Conservation (phyloP, 2,329 filamentous ascomycete species). For the Calonectria pseudoreteaudii region DNA sequence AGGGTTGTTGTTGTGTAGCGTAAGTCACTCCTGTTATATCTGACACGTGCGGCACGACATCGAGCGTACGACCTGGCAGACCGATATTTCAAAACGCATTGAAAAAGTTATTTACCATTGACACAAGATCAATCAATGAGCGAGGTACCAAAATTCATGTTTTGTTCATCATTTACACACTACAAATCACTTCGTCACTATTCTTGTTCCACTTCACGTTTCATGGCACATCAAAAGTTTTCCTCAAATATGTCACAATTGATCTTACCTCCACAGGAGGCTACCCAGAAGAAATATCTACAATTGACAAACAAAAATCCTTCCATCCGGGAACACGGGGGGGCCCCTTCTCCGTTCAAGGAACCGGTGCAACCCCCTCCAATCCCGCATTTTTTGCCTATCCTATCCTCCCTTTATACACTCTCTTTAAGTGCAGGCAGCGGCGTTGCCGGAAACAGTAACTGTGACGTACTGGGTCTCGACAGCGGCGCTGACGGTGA, state of each 20-base stretch:
- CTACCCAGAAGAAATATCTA: constrained; percentile 43
- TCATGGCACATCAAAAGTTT: not conserved
- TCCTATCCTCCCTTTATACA: not conserved
- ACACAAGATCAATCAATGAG: not conserved
- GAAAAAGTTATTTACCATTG: not conserved
- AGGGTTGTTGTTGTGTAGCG: too few species aligned
- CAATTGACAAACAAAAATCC: constrained; percentile 35
- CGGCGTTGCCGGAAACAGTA: constrained; percentile 23
- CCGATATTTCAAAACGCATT: too few species aligned
- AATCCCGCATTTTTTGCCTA: not conserved
- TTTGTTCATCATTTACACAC: not conserved
- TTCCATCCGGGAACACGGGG: not conserved
- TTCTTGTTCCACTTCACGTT: not conserved
- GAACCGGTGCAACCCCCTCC: not conserved
- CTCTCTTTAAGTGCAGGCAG: constrained; percentile 29
- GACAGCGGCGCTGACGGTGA: constrained; percentile 26
- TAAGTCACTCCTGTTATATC: too few species aligned
- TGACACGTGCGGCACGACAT: too few species aligned
- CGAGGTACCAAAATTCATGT: not conserved
- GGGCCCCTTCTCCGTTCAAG: constrained; percentile 1
- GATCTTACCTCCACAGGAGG: constrained; percentile 42
- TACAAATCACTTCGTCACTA: not conserved
- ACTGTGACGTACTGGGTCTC: constrained; percentile 32
- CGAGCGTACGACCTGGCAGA: too few species aligned
- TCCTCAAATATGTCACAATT: constrained; percentile 44